phyloP scores from a whole-genome alignment of 345 rosid species.

The Pugionium cornutum region DNA sequence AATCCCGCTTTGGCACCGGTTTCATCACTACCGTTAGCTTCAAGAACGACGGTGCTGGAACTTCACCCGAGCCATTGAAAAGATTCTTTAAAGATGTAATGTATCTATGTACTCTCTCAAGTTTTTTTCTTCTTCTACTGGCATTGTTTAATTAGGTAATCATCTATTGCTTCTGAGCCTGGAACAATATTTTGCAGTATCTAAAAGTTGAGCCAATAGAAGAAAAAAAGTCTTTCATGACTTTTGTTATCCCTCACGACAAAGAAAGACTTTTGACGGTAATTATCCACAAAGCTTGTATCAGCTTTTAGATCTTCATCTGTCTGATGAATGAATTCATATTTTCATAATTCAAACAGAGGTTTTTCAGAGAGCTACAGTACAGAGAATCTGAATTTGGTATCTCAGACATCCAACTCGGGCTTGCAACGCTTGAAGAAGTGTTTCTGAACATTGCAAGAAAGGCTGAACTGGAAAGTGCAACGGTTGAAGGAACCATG shows the following conservation, averaged over 20 bases:
- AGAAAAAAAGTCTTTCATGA: conserved; percentile 72
- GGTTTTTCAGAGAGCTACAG: conserved; percentile 69
- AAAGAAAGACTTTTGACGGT: conserved; percentile 67
- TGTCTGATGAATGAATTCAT: background rate
- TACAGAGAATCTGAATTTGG: conserved; percentile 61
- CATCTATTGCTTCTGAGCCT: conserved; percentile 6
- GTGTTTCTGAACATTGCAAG: conserved; percentile 86
- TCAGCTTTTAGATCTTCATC: background rate
- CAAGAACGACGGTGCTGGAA: conserved; percentile 30
- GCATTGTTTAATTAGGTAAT: conserved; percentile 8
- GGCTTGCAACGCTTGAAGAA: conserved; percentile 90
- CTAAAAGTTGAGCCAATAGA: conserved; percentile 65
- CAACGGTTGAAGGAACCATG: conserved; percentile 69
- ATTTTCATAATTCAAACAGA: conserved; percentile 38
- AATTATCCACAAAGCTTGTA: conserved; percentile 29
- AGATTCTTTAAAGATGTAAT: conserved; percentile 73
- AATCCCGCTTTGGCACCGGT: conserved; percentile 90
- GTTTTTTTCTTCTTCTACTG: background rate
- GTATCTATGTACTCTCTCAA: background rate
- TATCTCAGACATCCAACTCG: conserved; percentile 78
- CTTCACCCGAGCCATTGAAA: conserved; percentile 52
- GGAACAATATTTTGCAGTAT: conserved; percentile 46
- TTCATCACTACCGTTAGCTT: conserved; percentile 77
- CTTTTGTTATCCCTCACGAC: conserved; percentile 82
- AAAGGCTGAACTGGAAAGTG: conserved; percentile 87